A percentile compares a stretch with the other conserved stretches of the same genome.
Conservation (phyloP, 2,329 filamentous ascomycete genomes). For the Monilinia aucupariae region DNA sequence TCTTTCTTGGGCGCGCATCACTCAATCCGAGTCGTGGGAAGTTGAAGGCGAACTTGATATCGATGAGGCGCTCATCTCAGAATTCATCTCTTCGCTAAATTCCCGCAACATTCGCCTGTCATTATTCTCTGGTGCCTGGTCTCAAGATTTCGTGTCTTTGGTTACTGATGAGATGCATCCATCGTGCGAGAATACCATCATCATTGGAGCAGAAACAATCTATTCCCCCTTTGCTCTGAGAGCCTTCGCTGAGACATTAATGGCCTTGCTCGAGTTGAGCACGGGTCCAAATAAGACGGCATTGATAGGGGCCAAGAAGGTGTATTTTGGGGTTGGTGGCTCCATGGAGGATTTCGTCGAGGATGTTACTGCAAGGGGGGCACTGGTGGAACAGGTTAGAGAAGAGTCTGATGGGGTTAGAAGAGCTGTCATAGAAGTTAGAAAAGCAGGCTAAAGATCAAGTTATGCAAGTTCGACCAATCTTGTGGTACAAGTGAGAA, state of each 20-base stretch:
- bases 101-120: slow-evolving; percentile 50
- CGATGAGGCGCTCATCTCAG: slow-evolving; percentile 45
- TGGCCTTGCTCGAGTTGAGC: slow-evolving; percentile 48
- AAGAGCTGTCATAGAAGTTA: slow-evolving; percentile 50
- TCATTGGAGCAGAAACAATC: slow-evolving; percentile 76
- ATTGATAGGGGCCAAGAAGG: slow-evolving; percentile 68
- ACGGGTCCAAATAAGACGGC: slow-evolving; percentile 40
- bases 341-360: slow-evolving; percentile 70
- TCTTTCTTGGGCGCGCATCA: slow-evolving; percentile 52
- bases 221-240: slow-evolving; percentile 69
- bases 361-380: slow-evolving; percentile 46
- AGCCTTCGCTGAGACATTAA: slow-evolving; percentile 63
- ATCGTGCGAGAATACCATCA: slow-evolving; percentile 38
- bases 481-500: neutral
- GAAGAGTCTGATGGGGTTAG: slow-evolving; percentile 58
- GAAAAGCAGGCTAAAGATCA: slow-evolving; percentile 9
- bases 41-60: slow-evolving; percentile 35
- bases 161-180: slow-evolving; percentile 36
- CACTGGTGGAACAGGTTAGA: slow-evolving; percentile 45
- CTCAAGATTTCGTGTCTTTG: slow-evolving; percentile 55
- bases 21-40: slow-evolving; percentile 25
- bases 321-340: slow-evolving; percentile 82
- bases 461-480: neutral
- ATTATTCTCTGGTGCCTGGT: slow-evolving; percentile 74
- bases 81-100: slow-evolving; percentile 53